These are phyloP conservation scores for Metschnikowia hibisci DNA, from an alignment of 805 yeast species.

Conservation along the genomic window DNA sequence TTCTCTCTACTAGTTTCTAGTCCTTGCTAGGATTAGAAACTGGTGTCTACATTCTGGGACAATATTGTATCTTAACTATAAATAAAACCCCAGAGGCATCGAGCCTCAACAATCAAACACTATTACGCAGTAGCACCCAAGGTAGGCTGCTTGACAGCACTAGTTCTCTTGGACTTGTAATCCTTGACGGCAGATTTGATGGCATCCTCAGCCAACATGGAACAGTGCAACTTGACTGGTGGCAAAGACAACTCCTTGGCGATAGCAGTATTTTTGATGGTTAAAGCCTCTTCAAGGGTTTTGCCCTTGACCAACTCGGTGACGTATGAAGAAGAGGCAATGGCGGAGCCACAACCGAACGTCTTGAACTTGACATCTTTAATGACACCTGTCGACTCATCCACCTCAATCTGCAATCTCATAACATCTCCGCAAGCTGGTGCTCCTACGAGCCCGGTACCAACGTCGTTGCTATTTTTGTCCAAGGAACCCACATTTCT, in stretches of 20 bases:
- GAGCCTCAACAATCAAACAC: not conserved
- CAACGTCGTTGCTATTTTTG: constrained; percentile 71
- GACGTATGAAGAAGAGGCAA: constrained; percentile 92
- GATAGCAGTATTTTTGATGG: constrained; percentile 88
- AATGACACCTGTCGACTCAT: constrained; percentile 84
- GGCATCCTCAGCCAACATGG: constrained; percentile 99
- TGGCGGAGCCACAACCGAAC: constrained; percentile 98
- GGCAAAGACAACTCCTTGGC: constrained; percentile 94
- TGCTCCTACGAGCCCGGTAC: constrained; percentile 97
- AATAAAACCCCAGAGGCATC: constrained; percentile 3
- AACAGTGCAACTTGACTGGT: constrained; percentile 95
- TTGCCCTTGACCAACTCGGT: constrained; percentile 95
- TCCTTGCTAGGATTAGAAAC: not conserved
- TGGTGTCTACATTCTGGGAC: no score
- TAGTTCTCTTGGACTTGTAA: constrained; percentile 75
- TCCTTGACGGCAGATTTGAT: constrained; percentile 96
- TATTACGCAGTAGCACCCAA: constrained; percentile 39
- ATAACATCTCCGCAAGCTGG: constrained; percentile 99
- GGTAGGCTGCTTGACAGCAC: constrained; percentile 43
- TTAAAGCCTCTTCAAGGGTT: constrained; percentile 88
- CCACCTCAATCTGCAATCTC: constrained; percentile 93
- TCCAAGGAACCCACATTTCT: constrained; percentile 94
- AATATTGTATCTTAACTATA: not conserved
- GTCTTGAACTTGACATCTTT: constrained; percentile 97
- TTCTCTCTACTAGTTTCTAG: constrained; percentile 6